Evolutionary conservation across 495 filamentous ascomycete genomes (phyloP), one percentile per base, ranked within the genome.

Genomic region (Choiromyces venosus): DNA sequence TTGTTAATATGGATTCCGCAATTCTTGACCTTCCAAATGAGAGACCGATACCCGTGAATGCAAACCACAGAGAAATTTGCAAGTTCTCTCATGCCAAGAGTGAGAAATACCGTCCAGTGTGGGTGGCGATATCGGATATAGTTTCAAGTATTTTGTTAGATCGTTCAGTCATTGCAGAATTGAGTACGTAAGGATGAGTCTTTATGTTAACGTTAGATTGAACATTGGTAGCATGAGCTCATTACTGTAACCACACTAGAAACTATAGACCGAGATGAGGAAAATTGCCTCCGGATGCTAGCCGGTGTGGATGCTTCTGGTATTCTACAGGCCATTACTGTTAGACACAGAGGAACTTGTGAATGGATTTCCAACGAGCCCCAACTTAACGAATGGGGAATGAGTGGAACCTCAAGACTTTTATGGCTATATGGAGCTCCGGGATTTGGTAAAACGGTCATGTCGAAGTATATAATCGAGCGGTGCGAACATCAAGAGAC

Each of bases 1-100:
- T 75, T 69, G 73, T 75, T 10, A 70, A 69, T 18, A 68, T 37
- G 42, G 44, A 69, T 16, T 72, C 70, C 3, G 73, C 70, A 14
- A 8, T 16, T 25, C 36, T 75, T 64, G 70, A 66, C 18, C 42
- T 75, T 37, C 33, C 70, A 2, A 75, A 73, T 18, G 73, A 75
- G 35, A 72, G 52, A 7, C n/a, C 46, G 38, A 37, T 74, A 19
- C 33, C 29, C 5, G 69, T 74, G 21, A 38, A 38, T 35, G 68
- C 67, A 21, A 38, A 71, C 25, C 68, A 74, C 21, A 67, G 65
- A 19, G 37, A 38, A 1, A 71, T 70, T 19, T 66, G 68, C 56
- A 37, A 52, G 18, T 74, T 75, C 66, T 21, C 44, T 8, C 42
- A 72, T 29, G 33, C 16, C n/a, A 46, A 66, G 42, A 67, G 33